These are phyloP conservation scores for Lodderomyces jiufengensis DNA, from an alignment of 1,139 yeast genomes.

Conservation along the genomic window DNA sequence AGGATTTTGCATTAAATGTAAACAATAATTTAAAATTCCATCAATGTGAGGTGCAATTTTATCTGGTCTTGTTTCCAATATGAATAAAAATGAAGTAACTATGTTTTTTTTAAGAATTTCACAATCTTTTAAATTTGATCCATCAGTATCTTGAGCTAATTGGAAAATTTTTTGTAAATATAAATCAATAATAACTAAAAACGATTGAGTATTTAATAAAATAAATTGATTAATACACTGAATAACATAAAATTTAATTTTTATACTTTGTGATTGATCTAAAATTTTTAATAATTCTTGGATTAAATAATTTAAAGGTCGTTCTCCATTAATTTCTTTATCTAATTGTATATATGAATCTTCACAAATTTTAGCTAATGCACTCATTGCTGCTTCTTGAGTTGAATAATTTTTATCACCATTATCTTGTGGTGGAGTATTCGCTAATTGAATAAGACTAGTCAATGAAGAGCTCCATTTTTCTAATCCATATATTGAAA, in stretches of 20 bases:
- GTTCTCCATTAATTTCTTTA: slow-evolving; percentile 57
- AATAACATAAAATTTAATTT: slow-evolving; percentile 61
- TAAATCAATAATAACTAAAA: slow-evolving; percentile 62
- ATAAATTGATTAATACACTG: slow-evolving; percentile 77
- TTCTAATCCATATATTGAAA: slow-evolving; percentile 65
- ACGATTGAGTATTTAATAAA: slow-evolving; percentile 61
- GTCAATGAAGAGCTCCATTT: slow-evolving; percentile 77
- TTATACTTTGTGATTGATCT: slow-evolving; percentile 32
- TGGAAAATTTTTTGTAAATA: slow-evolving; percentile 62
- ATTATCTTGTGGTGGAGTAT: not conserved
- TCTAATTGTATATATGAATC: slow-evolving; percentile 64
- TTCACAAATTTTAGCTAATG: slow-evolving; percentile 84
- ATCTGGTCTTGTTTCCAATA: slow-evolving; percentile 78
- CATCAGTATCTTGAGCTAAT: slow-evolving; percentile 49
- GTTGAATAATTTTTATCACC: slow-evolving; percentile 21
- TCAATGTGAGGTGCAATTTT: slow-evolving; percentile 73
- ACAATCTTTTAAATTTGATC: slow-evolving; percentile 20
- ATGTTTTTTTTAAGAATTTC: slow-evolving; percentile 67
- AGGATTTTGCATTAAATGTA: slow-evolving; percentile 67
- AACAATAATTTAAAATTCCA: slow-evolving; percentile 80
- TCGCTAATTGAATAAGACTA: slow-evolving; percentile 59
- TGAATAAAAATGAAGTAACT: slow-evolving; percentile 71
- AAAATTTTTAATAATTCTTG: slow-evolving; percentile 58
- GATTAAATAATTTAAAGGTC: slow-evolving; percentile 67
- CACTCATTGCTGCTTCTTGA: slow-evolving; percentile 73